These are phyloP conservation scores for Eucalyptus regnans DNA, from an alignment of 345 rosid genomes.

Conservation along the genomic window DNA sequence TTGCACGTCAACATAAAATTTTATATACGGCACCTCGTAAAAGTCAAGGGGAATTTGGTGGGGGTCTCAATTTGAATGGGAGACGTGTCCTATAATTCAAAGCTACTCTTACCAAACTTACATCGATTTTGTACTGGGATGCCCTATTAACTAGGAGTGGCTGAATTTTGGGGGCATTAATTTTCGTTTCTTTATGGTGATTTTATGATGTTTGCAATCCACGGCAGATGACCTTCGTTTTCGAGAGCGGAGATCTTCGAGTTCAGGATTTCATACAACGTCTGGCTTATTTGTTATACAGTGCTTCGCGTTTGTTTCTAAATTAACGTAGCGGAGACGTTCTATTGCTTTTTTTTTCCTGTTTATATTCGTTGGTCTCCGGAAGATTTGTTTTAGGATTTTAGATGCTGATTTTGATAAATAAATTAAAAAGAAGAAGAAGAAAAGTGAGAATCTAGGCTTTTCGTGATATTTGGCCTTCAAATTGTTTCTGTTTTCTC, in stretches of 20 bases:
- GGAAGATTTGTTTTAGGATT: too few relatives aligned
- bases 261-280: neutral
- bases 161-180: neutral
- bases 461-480: too few relatives aligned
- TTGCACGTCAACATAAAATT: neutral
- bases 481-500: too few relatives aligned
- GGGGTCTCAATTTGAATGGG: neutral
- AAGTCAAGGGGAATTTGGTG: neutral
- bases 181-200: neutral
- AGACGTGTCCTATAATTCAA: neutral
- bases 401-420: too few relatives aligned
- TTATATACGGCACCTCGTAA: fast-evolving
- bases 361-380: too few relatives aligned
- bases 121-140: neutral
- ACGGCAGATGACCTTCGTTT: fast-evolving
- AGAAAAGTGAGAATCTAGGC: too few relatives aligned
- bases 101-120: neutral
- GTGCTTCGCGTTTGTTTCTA: neutral
- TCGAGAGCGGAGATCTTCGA: neutral
- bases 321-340: too few relatives aligned
- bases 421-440: fast-evolving
- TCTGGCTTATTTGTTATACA: too few relatives aligned
- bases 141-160: neutral
- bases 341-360: too few relatives aligned
- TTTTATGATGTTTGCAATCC: neutral